Base-by-base conservation (phyloP, 2,329 filamentous ascomycete species). In the Talaromyces rugulosus region DNA sequence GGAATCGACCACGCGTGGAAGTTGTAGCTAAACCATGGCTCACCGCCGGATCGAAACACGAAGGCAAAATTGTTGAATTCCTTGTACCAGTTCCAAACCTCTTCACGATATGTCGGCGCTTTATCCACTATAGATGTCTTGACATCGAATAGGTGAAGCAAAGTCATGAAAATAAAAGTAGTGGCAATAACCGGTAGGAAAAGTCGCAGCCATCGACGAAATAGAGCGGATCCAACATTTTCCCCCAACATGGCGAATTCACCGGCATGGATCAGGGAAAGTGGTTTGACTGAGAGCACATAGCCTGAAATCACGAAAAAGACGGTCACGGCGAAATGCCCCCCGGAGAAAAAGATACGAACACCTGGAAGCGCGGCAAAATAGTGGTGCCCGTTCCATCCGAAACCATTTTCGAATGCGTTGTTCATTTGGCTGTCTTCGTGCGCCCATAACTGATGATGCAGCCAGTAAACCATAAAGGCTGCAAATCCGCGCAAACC, bases 21-120 rank as follows among this genome's bases (percentile, higher is more conserved):
- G 66, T 87, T 86, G 74, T 85, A 85, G 12, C 75, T 74, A 60
- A 87, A 80, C 78, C 84, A 87, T 11, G 83, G 81, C 9, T 81
- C 75, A 1, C 82, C 83, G 6, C 85, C 84, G 7, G 78, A 79
- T 50, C 83, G 82, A 74, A 85, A 90, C 44, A 89, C 71, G 70
- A 87, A 90, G 72, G 83, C 89, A 75, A 87, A 89, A 71, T 89
- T 89, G 70, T 89, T 90, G 70, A 85, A 78, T 70, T 89, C 85
- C 63, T 69, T 70, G 59, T 81, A 80, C 78, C 78, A 80, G 42
- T 74, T 77, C 77, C 81, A 83, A 1, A 85, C 63, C 66, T 87
- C 85, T 11, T 79, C 80, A 7, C 70, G 63, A 67, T 81, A 80
- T 34, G 66, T 82, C 4, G 65, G 65, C 63, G 82, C 72, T 11